phyloP scores from a whole-genome alignment of 371 early-diverging fungal species.

The Ordospora pajunii region DNA sequence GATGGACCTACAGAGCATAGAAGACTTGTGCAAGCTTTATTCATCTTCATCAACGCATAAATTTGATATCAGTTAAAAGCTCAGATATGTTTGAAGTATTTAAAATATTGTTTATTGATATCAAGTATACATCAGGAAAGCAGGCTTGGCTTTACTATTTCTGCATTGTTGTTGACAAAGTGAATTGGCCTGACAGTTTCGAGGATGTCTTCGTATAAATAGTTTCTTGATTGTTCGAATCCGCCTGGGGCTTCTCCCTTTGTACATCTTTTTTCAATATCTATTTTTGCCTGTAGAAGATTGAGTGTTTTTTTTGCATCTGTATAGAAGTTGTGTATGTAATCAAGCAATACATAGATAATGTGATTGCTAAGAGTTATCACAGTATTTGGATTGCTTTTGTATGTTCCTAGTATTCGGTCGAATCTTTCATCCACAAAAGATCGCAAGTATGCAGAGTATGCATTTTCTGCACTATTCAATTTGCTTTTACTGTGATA shows the following conservation, averaged over 20 bases:
- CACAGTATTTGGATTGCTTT: not conserved
- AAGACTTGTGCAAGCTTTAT: too few relatives aligned
- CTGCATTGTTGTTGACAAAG: not conserved
- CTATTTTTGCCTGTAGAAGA: not conserved
- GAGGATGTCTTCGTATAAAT: not conserved
- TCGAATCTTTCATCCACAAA: not conserved
- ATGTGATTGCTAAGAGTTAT: not conserved
- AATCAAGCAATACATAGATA: not conserved
- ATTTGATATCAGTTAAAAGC: too few relatives aligned
- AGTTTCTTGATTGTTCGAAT: not conserved
- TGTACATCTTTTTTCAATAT: not conserved
- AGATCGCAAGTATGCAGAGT: not conserved
- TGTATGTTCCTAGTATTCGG: not conserved
- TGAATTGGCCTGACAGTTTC: constrained; percentile 1
- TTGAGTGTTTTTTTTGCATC: not conserved
- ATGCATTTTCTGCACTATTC: not conserved
- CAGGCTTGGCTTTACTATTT: not conserved
- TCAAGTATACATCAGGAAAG: too few relatives aligned
- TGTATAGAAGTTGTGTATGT: not conserved
- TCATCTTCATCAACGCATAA: too few relatives aligned
- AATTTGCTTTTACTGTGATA: not conserved
- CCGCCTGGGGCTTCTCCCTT: too few relatives aligned
- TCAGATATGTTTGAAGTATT: too few relatives aligned
- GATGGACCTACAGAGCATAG: too few relatives aligned
- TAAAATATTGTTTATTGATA: too few relatives aligned